Percentiles rank a stretch among this genome's conserved stretches.
These are phyloP conservation scores for Apiotrichum laibachii DNA, from an alignment of 1,284 basidiomycete genomes.

Conservation along the genomic window DNA sequence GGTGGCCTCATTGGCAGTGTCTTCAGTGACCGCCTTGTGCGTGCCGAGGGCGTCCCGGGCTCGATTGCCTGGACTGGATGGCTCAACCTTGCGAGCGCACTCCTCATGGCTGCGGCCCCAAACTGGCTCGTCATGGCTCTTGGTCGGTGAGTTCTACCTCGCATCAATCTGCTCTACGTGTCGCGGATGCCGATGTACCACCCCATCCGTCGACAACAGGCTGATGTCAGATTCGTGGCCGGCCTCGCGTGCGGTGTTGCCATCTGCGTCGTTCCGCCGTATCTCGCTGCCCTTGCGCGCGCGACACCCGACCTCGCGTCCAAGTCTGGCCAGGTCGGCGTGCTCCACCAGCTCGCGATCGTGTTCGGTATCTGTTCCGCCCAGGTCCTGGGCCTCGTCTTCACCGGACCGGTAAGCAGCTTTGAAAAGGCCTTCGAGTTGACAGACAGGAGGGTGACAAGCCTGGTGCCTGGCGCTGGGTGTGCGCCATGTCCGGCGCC, in stretches of 20 bases:
- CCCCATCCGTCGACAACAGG: too few relatives aligned
- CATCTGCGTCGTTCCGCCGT: constrained; percentile 81
- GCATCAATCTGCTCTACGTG: too few relatives aligned
- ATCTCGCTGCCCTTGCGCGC: constrained; percentile 76
- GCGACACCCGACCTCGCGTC: constrained; percentile 38
- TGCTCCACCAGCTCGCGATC: constrained; percentile 82
- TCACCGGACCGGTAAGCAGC: constrained; percentile 50
- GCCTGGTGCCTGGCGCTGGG: constrained; percentile 63
- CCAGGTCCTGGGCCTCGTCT: constrained; percentile 55
- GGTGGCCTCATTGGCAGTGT: constrained; percentile 80
- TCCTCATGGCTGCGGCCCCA: constrained; percentile 63
- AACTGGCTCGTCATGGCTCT: constrained; percentile 58
- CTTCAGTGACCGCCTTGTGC: constrained; percentile 66
- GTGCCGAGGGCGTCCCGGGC: constrained; percentile 58
- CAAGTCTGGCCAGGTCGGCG: constrained; percentile 57
- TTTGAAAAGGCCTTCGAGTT: constrained; percentile 42
- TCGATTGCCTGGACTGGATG: constrained; percentile 57
- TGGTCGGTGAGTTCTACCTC: constrained; percentile 11
- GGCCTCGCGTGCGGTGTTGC: constrained; percentile 79
- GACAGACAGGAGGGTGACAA: constrained; percentile 40
- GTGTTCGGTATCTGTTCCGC: constrained; percentile 78
- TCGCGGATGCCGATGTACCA: too few relatives aligned
- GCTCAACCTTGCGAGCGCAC: constrained; percentile 62
- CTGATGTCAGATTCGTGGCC: constrained; percentile 61
- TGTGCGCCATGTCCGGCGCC: constrained; percentile 64